phyloP scores from a whole-genome alignment of 2,329 filamentous ascomycete genomes.

The Aspergillus sp. region DNA sequence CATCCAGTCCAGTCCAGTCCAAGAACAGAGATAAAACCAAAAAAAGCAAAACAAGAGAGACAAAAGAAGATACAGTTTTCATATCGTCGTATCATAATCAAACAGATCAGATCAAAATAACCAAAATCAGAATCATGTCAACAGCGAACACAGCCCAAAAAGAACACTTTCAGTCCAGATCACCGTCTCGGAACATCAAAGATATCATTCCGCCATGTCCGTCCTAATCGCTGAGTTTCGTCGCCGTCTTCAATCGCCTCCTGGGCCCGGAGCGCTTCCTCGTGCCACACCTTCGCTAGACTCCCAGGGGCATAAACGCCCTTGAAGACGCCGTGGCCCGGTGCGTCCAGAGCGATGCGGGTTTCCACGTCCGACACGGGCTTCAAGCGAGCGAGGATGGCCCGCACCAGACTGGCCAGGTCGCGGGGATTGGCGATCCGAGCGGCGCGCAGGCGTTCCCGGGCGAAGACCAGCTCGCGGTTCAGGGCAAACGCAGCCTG shows the following conservation, averaged over 20 bases:
- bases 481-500: conserved; percentile 72
- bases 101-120: too few relatives aligned
- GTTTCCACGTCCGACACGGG: conserved; percentile 71
- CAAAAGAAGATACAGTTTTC: too few relatives aligned
- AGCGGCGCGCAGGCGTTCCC: conserved; percentile 82
- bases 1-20: too few relatives aligned
- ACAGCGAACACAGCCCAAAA: too few relatives aligned
- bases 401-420: conserved; percentile 76
- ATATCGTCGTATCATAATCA: too few relatives aligned
- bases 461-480: conserved; percentile 79
- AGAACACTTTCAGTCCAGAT: background rate
- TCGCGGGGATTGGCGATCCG: conserved; percentile 79
- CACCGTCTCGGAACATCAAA: conserved; percentile 54
- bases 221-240: conserved; percentile 53
- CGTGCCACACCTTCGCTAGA: conserved; percentile 84
- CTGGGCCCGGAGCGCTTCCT: conserved; percentile 68
- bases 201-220: conserved; percentile 79
- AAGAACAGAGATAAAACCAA: too few relatives aligned
- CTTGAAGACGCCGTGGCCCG: conserved; percentile 67
- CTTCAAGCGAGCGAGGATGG: conserved; percentile 72
- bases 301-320: conserved; percentile 87
- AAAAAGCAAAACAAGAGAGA: too few relatives aligned
- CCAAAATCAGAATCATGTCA: too few relatives aligned
- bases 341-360: conserved; percentile 66
- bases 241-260: conserved; percentile 72